Conservation (phyloP, 2,329 filamentous ascomycete species). For the Trichoderma hamatum region DNA sequence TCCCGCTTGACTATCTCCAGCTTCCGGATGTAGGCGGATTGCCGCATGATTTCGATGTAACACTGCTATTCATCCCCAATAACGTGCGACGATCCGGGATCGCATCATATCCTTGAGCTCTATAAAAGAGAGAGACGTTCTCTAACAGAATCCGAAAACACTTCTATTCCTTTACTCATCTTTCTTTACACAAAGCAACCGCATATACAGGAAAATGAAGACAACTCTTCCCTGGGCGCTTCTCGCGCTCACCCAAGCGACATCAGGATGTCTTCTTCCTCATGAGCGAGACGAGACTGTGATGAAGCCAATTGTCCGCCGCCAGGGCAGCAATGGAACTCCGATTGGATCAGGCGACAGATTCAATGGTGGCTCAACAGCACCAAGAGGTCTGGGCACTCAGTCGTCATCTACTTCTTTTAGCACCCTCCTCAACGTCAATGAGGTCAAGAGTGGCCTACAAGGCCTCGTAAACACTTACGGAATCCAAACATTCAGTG, state of each 20-base stretch:
- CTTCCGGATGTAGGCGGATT: slow-evolving; percentile 21
- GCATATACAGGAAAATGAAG: slow-evolving; percentile 8
- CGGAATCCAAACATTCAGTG: slow-evolving; percentile 9
- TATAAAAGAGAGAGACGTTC: not conserved
- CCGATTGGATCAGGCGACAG: slow-evolving; percentile 16
- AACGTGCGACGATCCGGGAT: not conserved
- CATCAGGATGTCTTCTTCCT: slow-evolving; percentile 14
- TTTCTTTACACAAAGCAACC: not conserved
- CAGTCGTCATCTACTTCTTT: slow-evolving; percentile 16
- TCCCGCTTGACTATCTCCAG: not conserved
- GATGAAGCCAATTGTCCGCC: slow-evolving; percentile 15
- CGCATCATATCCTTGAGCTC: not conserved
- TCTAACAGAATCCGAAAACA: not conserved
- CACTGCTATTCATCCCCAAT: not conserved
- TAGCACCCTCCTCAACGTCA: slow-evolving; percentile 11
- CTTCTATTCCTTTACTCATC: not conserved
- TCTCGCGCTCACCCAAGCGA: slow-evolving; percentile 11
- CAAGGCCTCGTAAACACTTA: slow-evolving; percentile 12
- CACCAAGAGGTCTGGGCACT: slow-evolving; percentile 1
- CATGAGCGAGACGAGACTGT: slow-evolving; percentile 10
- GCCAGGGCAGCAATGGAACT: slow-evolving; percentile 10
- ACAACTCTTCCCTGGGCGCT: slow-evolving; percentile 12
- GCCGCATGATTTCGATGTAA: not conserved
- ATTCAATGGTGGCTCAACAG: slow-evolving; percentile 7
- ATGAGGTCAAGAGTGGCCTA: slow-evolving; percentile 5